phyloP scores from a whole-genome alignment of 768 basidiomycete genomes.

The Leccinellum albellum region DNA sequence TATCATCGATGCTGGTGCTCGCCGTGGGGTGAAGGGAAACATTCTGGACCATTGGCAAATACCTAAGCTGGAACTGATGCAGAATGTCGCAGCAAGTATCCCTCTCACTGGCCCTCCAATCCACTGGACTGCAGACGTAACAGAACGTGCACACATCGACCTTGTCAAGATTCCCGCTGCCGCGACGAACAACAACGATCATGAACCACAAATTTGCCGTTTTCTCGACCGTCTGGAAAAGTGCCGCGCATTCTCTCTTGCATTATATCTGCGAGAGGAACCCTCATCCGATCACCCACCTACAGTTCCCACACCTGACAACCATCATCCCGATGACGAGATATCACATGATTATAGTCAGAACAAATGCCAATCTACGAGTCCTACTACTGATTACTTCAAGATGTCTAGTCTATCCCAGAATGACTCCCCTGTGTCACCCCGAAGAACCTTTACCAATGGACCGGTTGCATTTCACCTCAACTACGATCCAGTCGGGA shows the following conservation, averaged over 20 bases:
- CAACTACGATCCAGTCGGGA: not conserved
- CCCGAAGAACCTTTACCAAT: not conserved
- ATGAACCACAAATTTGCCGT: conserved; percentile 34
- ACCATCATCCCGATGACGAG: not conserved
- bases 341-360: not conserved
- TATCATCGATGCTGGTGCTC: not conserved
- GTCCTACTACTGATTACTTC: not conserved
- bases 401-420: not conserved
- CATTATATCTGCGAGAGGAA: not conserved
- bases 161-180: conserved; percentile 31
- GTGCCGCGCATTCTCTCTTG: not conserved
- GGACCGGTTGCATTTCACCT: not conserved
- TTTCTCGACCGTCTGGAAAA: not conserved
- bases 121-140: conserved; percentile 37
- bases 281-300: too few relatives aligned
- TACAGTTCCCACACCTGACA: too few relatives aligned
- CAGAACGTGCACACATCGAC: conserved; percentile 33
- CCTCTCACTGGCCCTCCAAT: conserved; percentile 25
- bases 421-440: not conserved
- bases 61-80: conserved; percentile 40
- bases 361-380: too few relatives aligned
- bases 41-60: conserved; percentile 36
- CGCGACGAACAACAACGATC: conserved; percentile 28
- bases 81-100: conserved; percentile 31
- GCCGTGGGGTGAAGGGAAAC: conserved; percentile 21